A percentile compares a stretch with the other conserved stretches of the same genome.
phyloP scores from a whole-genome alignment of 1,284 basidiomycete genomes.

The Ceratorhiza oryzae-sativae region DNA sequence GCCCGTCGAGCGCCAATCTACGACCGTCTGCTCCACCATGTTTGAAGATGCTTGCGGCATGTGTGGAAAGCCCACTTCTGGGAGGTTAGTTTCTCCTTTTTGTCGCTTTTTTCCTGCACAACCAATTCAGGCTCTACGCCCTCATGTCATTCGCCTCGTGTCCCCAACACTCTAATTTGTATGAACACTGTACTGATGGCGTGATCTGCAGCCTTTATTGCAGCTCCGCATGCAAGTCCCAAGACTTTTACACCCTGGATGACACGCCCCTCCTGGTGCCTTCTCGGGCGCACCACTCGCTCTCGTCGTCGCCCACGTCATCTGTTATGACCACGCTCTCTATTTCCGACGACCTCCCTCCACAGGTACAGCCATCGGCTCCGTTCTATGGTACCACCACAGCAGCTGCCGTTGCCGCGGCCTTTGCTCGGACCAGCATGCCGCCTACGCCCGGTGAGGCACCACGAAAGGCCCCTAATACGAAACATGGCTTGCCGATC shows the following conservation, averaged over 20 bases:
- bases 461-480: constrained; percentile 6
- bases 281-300: constrained; percentile 38
- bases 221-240: constrained; percentile 68
- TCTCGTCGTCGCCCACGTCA: constrained; percentile 68
- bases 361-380: constrained; percentile 32
- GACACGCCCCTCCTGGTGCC: constrained; percentile 31
- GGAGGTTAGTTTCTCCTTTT: constrained; percentile 40
- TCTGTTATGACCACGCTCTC: constrained; percentile 43
- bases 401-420: constrained; percentile 32
- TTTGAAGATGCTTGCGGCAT: constrained; percentile 45
- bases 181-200: constrained; percentile 13
- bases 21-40: constrained; percentile 45
- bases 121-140: constrained; percentile 11
- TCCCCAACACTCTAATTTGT: constrained; percentile 9
- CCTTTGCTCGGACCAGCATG: constrained; percentile 37
- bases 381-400: constrained; percentile 25
- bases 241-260: constrained; percentile 39
- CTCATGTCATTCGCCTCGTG: constrained; percentile 35
- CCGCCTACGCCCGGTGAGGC: constrained; percentile 33
- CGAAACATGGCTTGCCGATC: background rate
- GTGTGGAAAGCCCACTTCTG: constrained; percentile 43
- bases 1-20: constrained; percentile 46
- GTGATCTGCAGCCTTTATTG: constrained; percentile 59
- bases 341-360: constrained; percentile 41
- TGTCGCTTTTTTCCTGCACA: constrained; percentile 7